phyloP scores from a whole-genome alignment of 2,329 filamentous ascomycete genomes.

The Epichloe aotearoae region DNA sequence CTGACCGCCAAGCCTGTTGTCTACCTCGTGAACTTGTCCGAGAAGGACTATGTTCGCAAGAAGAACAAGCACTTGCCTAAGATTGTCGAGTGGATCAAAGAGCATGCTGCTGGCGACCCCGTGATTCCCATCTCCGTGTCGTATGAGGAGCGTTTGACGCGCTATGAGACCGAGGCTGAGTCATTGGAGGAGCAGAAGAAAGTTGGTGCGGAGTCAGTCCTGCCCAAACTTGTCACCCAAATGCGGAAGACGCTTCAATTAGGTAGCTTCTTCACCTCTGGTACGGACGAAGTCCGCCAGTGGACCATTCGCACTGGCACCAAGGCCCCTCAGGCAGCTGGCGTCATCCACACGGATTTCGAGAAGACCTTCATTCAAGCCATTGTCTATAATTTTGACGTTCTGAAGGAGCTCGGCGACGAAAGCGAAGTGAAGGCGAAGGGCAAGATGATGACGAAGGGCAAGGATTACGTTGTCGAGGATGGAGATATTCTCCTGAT shows the following conservation, averaged over 20 bases:
- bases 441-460: conserved; percentile 97
- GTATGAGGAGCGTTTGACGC: conserved; percentile 84
- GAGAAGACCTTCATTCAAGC: conserved; percentile 99
- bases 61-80: conserved; percentile 98
- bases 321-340: conserved; percentile 94
- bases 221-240: conserved; percentile 81
- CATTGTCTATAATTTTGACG: conserved; percentile 79
- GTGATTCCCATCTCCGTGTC: conserved; percentile 87
- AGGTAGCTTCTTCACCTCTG: conserved; percentile 93
- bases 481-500: conserved; percentile 76
- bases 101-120: conserved; percentile 73
- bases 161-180: conserved; percentile 64
- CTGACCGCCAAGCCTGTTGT: conserved; percentile 95
- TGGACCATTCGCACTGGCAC: conserved; percentile 95
- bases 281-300: conserved; percentile 90
- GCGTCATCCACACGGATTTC: conserved; percentile 96
- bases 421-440: conserved; percentile 82
- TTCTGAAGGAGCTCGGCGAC: conserved; percentile 75
- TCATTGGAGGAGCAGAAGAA: conserved; percentile 79
- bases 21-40: conserved; percentile 91
- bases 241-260: conserved; percentile 91
- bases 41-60: conserved; percentile 93
- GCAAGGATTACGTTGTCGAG: conserved; percentile 88
- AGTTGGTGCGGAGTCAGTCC: conserved; percentile 70
- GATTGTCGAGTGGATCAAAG: conserved; percentile 91